Base-by-base conservation (phyloP, 345 rosid species). In the Citrus hindsii region DNA sequence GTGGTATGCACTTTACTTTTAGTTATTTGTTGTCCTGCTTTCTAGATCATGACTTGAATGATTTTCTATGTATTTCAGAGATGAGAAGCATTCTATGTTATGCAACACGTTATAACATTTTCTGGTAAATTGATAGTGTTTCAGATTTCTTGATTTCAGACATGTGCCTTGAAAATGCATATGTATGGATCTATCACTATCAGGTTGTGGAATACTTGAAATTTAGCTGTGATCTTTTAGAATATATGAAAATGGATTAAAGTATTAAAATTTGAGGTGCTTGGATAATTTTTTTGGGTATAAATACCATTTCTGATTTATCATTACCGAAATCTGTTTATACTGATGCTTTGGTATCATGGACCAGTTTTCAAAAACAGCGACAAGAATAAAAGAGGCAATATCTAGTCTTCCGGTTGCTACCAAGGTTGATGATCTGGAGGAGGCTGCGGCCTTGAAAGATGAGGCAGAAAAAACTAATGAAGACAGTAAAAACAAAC, bases 351-450 rank as follows among this genome's bases (percentile, higher is more conserved):
- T 78, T 56, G 55, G 8, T 68, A 58, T 32, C 61, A 28, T 76
- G 25, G 19, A 33, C 78, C 78, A 94, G 98, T 94, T 96, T 84
- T 96, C 99, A 19, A 94, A 87, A 84, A 80, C 95, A 63, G 94
- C 97, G 59, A 83, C 84, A 62, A 82, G 32, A 64, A 62, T 96
- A 79, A 94, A 90, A 84, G 98, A 92, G 75, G 82, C 81, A 46
- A 89, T 96, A 79, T 82, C 85, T 67, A 83, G 85, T 79, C 93
- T 92, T 83, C 98, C 98, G 2, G 76, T 89, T 63, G 91, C 95
- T 40, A 88, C 93, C 1, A 87, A 91, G 83, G 92, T 87, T 51
- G 98, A 93, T 69, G 98, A 92, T 61, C 73, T 67, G 0, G 96
- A 92, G 64, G 99, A 95, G 86, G 97, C 97, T 78, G 91, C 88